Evolutionary conservation across 2,329 filamentous ascomycete species (phyloP), one percentile per base, ranked within the genome.

Genomic region (Nemania sp.): DNA sequence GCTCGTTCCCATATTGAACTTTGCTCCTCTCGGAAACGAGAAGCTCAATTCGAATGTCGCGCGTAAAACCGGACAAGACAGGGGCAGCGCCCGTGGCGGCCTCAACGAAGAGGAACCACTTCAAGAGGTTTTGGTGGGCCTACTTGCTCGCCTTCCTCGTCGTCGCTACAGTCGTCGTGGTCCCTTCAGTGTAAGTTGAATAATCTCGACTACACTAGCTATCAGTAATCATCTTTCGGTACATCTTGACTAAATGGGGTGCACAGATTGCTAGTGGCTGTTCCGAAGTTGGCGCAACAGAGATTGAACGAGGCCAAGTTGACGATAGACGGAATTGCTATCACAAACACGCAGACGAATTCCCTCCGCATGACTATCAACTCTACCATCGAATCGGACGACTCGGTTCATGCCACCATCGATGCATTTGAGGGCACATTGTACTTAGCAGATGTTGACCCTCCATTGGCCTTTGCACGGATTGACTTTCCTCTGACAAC

Each of bases 41-140:
- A 42, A 52, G n/a, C 39, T 9, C 35, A 40, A 29, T 37, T 56
- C 59, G 53, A 4, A 68, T 64, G 63, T 53, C 40, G 2, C 32
- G 35, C 35, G 35, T 17, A 45, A 55, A 49, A 51, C 48, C 32
- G 15, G 20, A 47, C 43, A 7, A 49, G 34, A 34, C 11, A 6
- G 48, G 32, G 34, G 29, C 13, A 17, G 42, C n/a, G 35, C 37
- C 21, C 9, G 13, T 20, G 11, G 46, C 51, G 37, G 40, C 56
- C 13, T 48, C 60, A 25, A 72, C 72, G 32, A 75, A 76, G 65
- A 74, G 75, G 57, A 75, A 78, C 48, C 83, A 86, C 70, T 81
- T 80, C 71, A 79, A 74, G 69, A 79, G 77, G 66, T 87, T 82
- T 67, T 89, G 86, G 87, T 89, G 86, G 86, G 68, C 80, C 64